Conservation (phyloP, 2,329 filamentous ascomycete genomes). For the Aureobasidium subglaciale region DNA sequence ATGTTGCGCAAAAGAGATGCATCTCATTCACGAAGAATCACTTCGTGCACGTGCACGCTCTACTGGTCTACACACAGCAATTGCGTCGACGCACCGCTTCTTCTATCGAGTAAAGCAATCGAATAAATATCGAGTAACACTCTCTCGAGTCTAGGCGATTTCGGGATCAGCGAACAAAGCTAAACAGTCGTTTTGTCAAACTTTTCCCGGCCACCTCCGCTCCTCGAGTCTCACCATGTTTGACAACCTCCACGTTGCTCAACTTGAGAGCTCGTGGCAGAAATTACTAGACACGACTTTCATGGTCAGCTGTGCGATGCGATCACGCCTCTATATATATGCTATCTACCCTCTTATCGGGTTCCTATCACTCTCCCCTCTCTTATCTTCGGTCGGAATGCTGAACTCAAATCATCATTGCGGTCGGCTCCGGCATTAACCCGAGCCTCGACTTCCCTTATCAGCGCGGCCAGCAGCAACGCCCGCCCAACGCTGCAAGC, state of each 20-base stretch:
- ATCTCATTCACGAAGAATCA: too few relatives aligned
- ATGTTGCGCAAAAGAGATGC: too few relatives aligned
- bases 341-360: background rate
- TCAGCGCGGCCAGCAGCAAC: conserved; percentile 7
- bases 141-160: background rate
- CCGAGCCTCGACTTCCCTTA: conserved; percentile 2
- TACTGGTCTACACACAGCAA: background rate
- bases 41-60: background rate
- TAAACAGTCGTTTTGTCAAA: background rate
- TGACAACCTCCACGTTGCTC: background rate
- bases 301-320: too few relatives aligned
- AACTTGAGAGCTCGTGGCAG: background rate
- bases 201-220: conserved; percentile 7
- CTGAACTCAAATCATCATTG: background rate
- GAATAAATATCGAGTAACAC: conserved; percentile 11
- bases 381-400: conserved; percentile 7
- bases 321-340: background rate
- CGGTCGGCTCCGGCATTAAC: conserved; percentile 9
- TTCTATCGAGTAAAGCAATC: conserved; percentile 6
- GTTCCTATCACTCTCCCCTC: background rate
- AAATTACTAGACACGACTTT: background rate
- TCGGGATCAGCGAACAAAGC: conserved; percentile 4
- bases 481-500: conserved; percentile 7
- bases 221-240: background rate
- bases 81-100: background rate